Conservation (phyloP, 129 eudicot species). For the Flaveria bidentis region DNA sequence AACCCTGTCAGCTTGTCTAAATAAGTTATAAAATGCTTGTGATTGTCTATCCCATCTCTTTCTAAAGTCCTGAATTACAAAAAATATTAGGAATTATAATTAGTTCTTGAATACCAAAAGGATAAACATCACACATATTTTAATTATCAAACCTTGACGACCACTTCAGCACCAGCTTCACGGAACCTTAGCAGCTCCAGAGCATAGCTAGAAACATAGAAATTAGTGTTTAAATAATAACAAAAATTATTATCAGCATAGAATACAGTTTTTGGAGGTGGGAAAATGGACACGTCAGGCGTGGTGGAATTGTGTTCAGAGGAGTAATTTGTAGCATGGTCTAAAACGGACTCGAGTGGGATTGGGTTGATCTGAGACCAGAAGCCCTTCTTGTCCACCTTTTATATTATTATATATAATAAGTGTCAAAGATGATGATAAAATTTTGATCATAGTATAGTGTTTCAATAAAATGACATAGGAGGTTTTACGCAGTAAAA, state of each 20-base stretch:
- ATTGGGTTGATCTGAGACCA: neutral
- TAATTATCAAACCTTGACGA: slow-evolving; percentile 56
- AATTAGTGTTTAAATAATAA: slow-evolving; percentile 21
- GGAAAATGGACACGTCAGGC: neutral
- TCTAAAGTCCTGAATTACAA: slow-evolving; percentile 64
- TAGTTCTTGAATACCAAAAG: slow-evolving; percentile 1
- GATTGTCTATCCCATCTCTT: slow-evolving; percentile 96
- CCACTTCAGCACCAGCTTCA: slow-evolving; percentile 97
- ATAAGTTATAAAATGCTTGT: slow-evolving; percentile 82
- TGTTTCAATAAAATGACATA: neutral
- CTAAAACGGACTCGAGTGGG: neutral
- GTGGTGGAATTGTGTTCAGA: neutral
- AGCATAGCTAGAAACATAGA: slow-evolving; percentile 65
- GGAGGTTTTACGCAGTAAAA: neutral
- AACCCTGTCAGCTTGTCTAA: slow-evolving; percentile 96
- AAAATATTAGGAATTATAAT: slow-evolving; percentile 24
- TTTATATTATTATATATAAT: neutral
- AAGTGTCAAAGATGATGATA: neutral
- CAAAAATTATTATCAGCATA: neutral
- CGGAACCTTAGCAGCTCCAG: slow-evolving; percentile 89
- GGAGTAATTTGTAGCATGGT: neutral
- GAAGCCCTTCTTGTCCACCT: neutral
- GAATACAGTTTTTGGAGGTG: neutral
- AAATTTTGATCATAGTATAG: slow-evolving; percentile 2
- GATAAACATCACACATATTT: slow-evolving; percentile 1